These are phyloP conservation scores for Sphagnurus paluster DNA, from an alignment of 1,284 basidiomycete genomes.

Conservation along the genomic window DNA sequence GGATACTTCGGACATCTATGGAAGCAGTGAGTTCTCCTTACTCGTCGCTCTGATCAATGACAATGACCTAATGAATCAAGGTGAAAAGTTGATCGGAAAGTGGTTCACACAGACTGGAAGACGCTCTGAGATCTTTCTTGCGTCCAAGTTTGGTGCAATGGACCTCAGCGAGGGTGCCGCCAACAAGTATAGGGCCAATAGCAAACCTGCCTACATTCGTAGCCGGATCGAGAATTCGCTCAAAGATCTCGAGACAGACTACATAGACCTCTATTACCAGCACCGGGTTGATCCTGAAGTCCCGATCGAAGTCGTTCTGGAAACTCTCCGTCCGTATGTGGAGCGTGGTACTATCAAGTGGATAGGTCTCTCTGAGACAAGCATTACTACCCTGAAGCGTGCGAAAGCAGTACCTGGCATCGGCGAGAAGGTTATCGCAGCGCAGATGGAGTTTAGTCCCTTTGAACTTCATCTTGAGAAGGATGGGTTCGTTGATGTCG, in stretches of 20 bases:
- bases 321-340: slow-evolving; percentile 35
- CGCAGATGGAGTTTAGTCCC: slow-evolving; percentile 45
- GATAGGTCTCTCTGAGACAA: slow-evolving; percentile 45
- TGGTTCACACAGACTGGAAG: slow-evolving; percentile 28
- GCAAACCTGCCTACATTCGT: slow-evolving; percentile 25
- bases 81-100: slow-evolving; percentile 25
- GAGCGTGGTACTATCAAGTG: slow-evolving; percentile 38
- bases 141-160: slow-evolving; percentile 33
- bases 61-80: too few relatives aligned
- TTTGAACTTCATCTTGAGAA: slow-evolving; percentile 27
- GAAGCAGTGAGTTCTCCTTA: slow-evolving; percentile 18
- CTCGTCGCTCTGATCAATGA: neutral
- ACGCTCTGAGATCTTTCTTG: slow-evolving; percentile 29
- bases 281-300: slow-evolving; percentile 37
- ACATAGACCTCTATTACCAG: slow-evolving; percentile 39
- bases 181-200: slow-evolving; percentile 19
- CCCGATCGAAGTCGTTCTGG: slow-evolving; percentile 42
- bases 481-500: slow-evolving; percentile 16
- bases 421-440: slow-evolving; percentile 35
- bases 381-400: slow-evolving; percentile 40
- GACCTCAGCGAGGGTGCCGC: neutral
- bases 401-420: slow-evolving; percentile 30
- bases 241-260: slow-evolving; percentile 27
- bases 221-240: slow-evolving; percentile 22
- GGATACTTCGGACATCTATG: slow-evolving; percentile 26